Base-by-base conservation (phyloP, 352 stramenopile species). In the Phytopythium boreale region DNA sequence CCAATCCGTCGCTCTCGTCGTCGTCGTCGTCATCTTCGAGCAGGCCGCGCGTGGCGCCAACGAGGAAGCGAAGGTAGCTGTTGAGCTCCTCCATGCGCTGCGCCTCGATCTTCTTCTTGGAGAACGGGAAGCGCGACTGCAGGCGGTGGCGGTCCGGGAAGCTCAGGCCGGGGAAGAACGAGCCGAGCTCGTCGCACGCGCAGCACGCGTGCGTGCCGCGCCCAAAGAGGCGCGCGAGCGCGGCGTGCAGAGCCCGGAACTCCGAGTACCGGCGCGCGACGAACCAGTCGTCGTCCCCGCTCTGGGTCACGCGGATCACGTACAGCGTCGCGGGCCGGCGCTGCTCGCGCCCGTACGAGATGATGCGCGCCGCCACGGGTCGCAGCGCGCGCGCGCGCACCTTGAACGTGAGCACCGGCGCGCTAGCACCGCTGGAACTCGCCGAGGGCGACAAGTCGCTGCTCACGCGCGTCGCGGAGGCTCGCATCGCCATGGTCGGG, bases 221-320 rank as follows among this genome's bases (percentile, higher is more conserved):
- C 19, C 37, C 15, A 27, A 87, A 80, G 34, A 74, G 64, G 3
- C 46, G 59, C 34, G 67, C 67, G 22, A 92, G 69, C 41, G 66
- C 63, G 19, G 70, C 68, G 60, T 90, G 69, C 43, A 92, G 69
- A 43, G 69, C 70, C 34, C 83, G 83, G 63, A 92, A 92, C 68
- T 90, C 83, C 24, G 81, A 90, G 69, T 88, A 92, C 47, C 83
- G 83, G 43, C 84, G 80, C 66, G 83, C 83, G 37, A 92, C 81
- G 61, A 81, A 92, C 83, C 83, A 92, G 67, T 87, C 70, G 46
- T 67, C 60, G 14, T 69, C 47, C 17, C 80, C 77, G 56, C 76
- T 79, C 49, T 71, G 81, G 31, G 74, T 64, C 56, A 89, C 83
- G 34, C 79, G 83, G 39, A 92, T 78, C 31, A 92, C 83, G 61